phyloP scores from a whole-genome alignment of 768 basidiomycete species.

The Asterophora parasitica region DNA sequence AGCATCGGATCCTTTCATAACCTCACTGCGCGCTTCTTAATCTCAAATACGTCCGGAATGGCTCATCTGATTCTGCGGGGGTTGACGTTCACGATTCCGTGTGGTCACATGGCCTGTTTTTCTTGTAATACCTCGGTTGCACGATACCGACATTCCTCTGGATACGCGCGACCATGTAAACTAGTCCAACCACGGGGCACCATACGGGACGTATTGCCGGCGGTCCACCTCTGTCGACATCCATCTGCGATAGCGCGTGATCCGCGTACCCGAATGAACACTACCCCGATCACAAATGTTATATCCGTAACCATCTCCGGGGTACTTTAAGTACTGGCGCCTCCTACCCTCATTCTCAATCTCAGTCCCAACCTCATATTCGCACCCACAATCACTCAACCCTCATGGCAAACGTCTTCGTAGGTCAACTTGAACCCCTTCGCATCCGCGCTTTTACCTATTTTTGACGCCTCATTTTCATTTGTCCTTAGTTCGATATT shows the following conservation, averaged over 20 bases:
- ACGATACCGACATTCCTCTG: not conserved
- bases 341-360: not conserved
- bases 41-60: constrained; percentile 8
- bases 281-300: constrained; percentile 7
- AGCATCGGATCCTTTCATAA: constrained; percentile 8
- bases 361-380: not conserved
- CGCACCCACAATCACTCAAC: not conserved
- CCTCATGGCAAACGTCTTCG: constrained; percentile 19
- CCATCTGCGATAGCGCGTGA: constrained; percentile 7
- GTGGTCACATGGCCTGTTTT: constrained; percentile 10
- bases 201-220: not conserved
- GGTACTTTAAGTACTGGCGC: not conserved
- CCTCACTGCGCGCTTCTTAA: constrained; percentile 5
- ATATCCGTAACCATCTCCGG: constrained; percentile 8
- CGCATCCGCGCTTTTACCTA: not conserved
- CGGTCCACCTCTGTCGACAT: not conserved
- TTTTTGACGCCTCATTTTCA: not conserved
- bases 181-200: not conserved
- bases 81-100: not conserved
- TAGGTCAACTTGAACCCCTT: constrained; percentile 4
- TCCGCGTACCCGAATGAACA: constrained; percentile 11
- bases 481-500: constrained; percentile 51
- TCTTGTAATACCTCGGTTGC: not conserved
- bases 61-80: constrained; percentile 9
- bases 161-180: constrained; percentile 1